Base-by-base conservation (phyloP, 129 eudicot genomes). In the Rutidosis leptorrhynchoides region DNA sequence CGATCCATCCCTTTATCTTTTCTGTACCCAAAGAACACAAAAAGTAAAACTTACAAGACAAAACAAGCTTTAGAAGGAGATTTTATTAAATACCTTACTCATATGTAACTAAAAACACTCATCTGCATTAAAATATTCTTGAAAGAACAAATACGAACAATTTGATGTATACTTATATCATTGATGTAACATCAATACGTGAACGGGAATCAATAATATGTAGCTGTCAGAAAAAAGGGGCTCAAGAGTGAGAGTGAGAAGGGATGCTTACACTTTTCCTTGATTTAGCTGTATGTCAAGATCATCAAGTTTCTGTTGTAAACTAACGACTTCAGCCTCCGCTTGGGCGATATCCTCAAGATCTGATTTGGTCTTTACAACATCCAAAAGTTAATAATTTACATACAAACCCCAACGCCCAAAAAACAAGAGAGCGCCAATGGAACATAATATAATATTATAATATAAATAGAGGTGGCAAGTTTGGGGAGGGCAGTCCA, bases 241-340 rank as follows among this genome's bases (percentile, higher is more conserved):
- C 11, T 26, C 17, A 37, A 28, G 59, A 65, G 25, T 9, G 43
- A 27, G 10, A 58, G 25, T 15, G 27, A 45, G 62, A 67, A 67
- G 14, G 61, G 70, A 59, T 53, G 56, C 84, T 78, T 84, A 94
- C 99, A 46, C 62, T 69, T 77, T 87, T 61, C 64, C 74, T 42
- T 75, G 84, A 62, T 30, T 68, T n/a, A 85, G 75, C 64, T 83
- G 83, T 54, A 65, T 17, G 68, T 74, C 82, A 23, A 82, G 84
- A 72, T 86, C 93, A 77, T 83, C 90, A 32, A 85, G 80, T 64
- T 80, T 84, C 48, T 89, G 87, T 62, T 79, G 86, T 73, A 82
- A 77, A 61, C 68, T 76, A 46, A 29, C 60, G 45, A 82, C 79
- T 76, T 83, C 85, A 42, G 82, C 82, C 71, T 89, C 93, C 27